Base-by-base conservation (phyloP, 2,329 filamentous ascomycete genomes). In the Xylariales sp. region DNA sequence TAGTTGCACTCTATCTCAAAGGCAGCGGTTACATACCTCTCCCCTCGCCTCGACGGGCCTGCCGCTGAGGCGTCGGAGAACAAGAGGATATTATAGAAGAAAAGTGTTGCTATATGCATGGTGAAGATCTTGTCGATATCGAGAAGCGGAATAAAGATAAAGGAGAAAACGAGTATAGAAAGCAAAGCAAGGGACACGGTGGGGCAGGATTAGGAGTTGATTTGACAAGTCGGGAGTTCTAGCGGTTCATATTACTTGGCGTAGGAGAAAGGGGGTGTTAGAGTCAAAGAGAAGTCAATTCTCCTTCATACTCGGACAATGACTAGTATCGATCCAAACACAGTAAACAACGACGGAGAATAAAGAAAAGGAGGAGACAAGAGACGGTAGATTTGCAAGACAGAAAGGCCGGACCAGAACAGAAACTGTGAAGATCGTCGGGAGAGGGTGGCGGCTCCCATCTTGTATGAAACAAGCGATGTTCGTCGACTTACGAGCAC, bases 61-160 rank as follows among this genome's bases (percentile, higher is more conserved):
- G 58, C 58, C 55, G 55, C 56, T 40, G 51, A 56, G 45, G 50
- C 52, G 43, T 47, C 55, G 38, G 54, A 52, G 41, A 59, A 51
- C 39, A 56, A 50, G 34, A 59, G 50, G 31, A 60, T 43, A 34
- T 54, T 47, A n/a, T n/a, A n/a, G 44, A 58, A 47, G 40, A 57
- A 52, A 42, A 57, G 28, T 49, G 54, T 38, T 50, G 51, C 40
- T 47, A 52, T 51, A 36, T 51, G 46, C 58, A 60, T 60, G 4
- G 16, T 46, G 44, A 40, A 39, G 40, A 40, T 43, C 36, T 32
- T 40, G 19, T 31, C 36, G 29, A 25, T 22, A 20, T 40, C 14
- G 24, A 31, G n/a, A 20, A 8, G 24, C n/a, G 24, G 24, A 27
- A n/a, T 8, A 27, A 8, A 27, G 8, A 27, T n/a, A 27, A 27